Base-by-base conservation (phyloP, 2,329 filamentous ascomycete species). In the Alternaria atra region DNA sequence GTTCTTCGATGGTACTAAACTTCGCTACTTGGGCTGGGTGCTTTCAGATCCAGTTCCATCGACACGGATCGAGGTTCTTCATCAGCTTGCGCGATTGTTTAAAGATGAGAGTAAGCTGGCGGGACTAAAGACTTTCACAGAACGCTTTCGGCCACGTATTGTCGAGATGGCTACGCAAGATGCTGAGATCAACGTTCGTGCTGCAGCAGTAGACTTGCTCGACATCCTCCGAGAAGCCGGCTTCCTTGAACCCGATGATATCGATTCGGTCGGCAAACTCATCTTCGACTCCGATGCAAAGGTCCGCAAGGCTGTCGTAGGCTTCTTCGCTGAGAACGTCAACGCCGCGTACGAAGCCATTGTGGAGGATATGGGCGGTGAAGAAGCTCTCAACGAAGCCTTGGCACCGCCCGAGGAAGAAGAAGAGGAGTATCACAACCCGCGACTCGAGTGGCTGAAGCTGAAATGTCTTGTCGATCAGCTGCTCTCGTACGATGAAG, bases 21-120 rank as follows among this genome's bases (percentile, higher is more conserved):
- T 99, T 52, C 90, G 95, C 62, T 99, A 99, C 73, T 84, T 99
- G 6, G 95, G 95, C 53, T 99, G 95, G 95, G 90, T 97, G 73
- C 84, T 99, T 30, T 97, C 94, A 5, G 95, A 99, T 75, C 86
- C 89, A 4, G 85, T 89, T 61, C 84, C 89, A 1, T 81, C 88
- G 8, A 94, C 92, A 23, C 88, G 95, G 55, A 86, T 90, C n/a
- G 93, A 97, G 77, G 93, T 96, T 2, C 81, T 99, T 42, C 92
- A 89, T 72, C 93, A 98, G 77, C 84, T 99, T 13, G 85, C 87
- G 23, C 89, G 87, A 58, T 85, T 99, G 5, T 94, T 96, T 80
- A 90, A 89, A 72, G 89, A 92, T 60, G 89, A 92, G 66, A 89
- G 93, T 54, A 93, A 93, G 74, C 87, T 96, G 66, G 84, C 84